Percentiles rank a stretch among this genome's conserved stretches.
Evolutionary conservation across 371 early-diverging fungal species (phyloP).

Genomic region (Haplosporangium sp.): DNA sequence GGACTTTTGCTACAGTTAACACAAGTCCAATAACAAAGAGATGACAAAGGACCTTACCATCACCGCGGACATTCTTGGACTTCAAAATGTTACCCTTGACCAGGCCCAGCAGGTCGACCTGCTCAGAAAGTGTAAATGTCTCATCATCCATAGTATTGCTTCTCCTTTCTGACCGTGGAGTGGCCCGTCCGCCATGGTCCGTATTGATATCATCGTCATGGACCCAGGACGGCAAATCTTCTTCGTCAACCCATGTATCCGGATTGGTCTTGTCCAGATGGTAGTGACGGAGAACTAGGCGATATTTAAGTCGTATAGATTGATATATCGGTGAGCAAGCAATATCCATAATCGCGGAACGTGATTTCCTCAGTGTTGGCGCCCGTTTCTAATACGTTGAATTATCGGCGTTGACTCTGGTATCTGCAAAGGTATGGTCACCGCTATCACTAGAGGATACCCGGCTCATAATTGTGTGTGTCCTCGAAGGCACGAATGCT

Average conservation of each 20-base stretch:
- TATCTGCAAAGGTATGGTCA: too few relatives aligned
- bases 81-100: conserved; percentile 45
- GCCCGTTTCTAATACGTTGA: too few relatives aligned
- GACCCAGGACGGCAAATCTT: conserved; percentile 55
- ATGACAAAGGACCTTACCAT: conserved; percentile 17
- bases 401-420: too few relatives aligned
- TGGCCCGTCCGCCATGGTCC: conserved; percentile 30
- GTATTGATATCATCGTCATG: conserved; percentile 44
- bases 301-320: neutral
- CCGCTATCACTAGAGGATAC: too few relatives aligned
- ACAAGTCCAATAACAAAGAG: neutral
- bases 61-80: conserved; percentile 44
- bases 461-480: neutral
- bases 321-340: neutral
- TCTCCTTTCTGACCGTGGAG: conserved; percentile 27
- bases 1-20: neutral
- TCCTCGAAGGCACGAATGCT: neutral
- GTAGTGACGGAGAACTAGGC: conserved; percentile 44
- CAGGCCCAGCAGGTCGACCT: conserved; percentile 41
- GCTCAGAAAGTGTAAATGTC: conserved; percentile 28
- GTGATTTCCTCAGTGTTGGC: too few relatives aligned
- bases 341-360: neutral
- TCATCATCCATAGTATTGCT: conserved; percentile 22
- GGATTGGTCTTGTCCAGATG: conserved; percentile 51
- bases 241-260: conserved; percentile 51